Evolutionary conservation across 805 yeast species (phyloP).

Genomic region (Scheffersomyces ergatensis): DNA sequence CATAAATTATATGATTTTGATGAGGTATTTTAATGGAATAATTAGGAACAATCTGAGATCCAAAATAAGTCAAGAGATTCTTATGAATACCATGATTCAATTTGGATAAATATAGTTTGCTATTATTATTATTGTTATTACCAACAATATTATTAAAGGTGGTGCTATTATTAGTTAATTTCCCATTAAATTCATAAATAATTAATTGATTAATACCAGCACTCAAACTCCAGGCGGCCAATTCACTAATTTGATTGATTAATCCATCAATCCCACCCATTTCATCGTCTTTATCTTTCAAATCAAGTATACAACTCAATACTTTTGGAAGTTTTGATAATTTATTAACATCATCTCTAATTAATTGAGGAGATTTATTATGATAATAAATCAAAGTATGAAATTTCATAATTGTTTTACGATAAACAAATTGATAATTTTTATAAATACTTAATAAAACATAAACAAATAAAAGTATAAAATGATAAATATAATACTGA

Average conservation of each 20-base stretch:
- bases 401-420: slow-evolving; percentile 54
- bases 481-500: slow-evolving; percentile 35
- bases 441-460: slow-evolving; percentile 56
- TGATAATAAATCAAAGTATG: slow-evolving; percentile 63
- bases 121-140: too few relatives aligned
- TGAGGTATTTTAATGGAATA: slow-evolving; percentile 69
- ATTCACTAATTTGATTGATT: slow-evolving; percentile 70
- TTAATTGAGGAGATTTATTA: slow-evolving; percentile 76
- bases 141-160: too few relatives aligned
- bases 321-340: slow-evolving; percentile 75
- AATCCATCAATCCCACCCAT: slow-evolving; percentile 88
- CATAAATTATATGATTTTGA: slow-evolving; percentile 45
- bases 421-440: slow-evolving; percentile 48
- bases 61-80: slow-evolving; percentile 70
- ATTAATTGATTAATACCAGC: slow-evolving; percentile 75
- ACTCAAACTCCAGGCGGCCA: slow-evolving; percentile 85
- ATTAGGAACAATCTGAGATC: slow-evolving; percentile 63
- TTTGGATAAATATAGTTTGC: slow-evolving; percentile 35
- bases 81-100: slow-evolving; percentile 55
- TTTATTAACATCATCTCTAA: slow-evolving; percentile 75
- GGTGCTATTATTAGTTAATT: slow-evolving; percentile 49
- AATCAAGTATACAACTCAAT: slow-evolving; percentile 71
- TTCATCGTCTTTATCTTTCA: slow-evolving; percentile 74
- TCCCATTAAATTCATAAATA: slow-evolving; percentile 79
- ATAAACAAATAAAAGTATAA: slow-evolving; percentile 50